Base-by-base conservation (phyloP, 2,329 filamentous ascomycete species). In the Aspergillus neoniger region DNA sequence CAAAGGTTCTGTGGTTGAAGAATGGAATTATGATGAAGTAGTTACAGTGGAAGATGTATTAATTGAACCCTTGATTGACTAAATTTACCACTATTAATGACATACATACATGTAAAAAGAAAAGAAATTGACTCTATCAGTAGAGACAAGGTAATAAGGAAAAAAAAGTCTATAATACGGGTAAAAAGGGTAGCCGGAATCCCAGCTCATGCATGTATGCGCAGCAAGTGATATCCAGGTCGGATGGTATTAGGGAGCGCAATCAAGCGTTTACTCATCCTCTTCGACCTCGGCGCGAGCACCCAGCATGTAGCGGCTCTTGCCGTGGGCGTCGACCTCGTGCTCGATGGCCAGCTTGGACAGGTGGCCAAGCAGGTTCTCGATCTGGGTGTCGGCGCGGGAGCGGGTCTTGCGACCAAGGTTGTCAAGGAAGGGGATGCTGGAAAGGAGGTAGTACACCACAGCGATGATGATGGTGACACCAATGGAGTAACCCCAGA, bases 401-500 rank as follows among this genome's bases (percentile, higher is more conserved):
- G 78, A 81, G 66, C 81, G 79, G 72, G 77, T 81, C 74, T 80
- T 78, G 69, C 81, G 81, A 68, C 81, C 81, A 60, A 83, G 79
- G 75, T 82, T 81, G 75, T 81, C 78, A 57, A 81, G 77, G 71
- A 66, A 77, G 56, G 72, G 71, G 63, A 81, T 74, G 65, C 75
- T 75, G 69, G 78, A 80, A 64, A 83, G 75, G 62, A 80, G 69
- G 73, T 78, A 81, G 76, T 83, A 83, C 67, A 82, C 75, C 59
- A 82, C 81, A 58, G 81, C 81, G 65, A 83, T 80, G 70, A 83
- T 80, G 67, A 83, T 77, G 39, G 79, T 82, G 57, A 82, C 80
- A 74, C 79, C 81, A 59, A 83, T 81, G 21, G 81, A 83, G 78
- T 82, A 83, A 54, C 74, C 73, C 81, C 81, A 83, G 71, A 83